Conservation (phyloP, 2,329 filamentous ascomycete species). For the Stagonosporopsis cucurbitacearum region DNA sequence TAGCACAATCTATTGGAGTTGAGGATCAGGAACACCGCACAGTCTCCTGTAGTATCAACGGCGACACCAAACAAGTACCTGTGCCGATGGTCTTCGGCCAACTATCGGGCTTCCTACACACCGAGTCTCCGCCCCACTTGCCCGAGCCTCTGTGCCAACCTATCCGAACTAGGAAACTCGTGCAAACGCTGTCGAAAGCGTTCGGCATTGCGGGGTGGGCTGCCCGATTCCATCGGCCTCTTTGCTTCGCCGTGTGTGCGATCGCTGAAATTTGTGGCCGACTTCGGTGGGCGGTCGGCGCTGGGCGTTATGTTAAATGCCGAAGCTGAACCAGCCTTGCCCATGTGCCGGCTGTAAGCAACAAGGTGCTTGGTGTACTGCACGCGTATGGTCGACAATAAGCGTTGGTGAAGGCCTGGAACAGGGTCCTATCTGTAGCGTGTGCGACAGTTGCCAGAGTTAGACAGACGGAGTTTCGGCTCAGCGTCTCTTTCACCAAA, state of each 20-base stretch:
- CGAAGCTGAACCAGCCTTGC: background rate
- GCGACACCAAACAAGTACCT: background rate
- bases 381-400: background rate
- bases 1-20: background rate
- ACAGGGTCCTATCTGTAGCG: constrained; percentile 4
- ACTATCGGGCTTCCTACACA: constrained; percentile 3
- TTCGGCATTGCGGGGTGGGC: constrained; percentile 20
- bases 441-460: constrained; percentile 3
- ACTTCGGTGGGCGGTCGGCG: constrained; percentile 10
- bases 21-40: background rate
- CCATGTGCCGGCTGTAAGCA: background rate
- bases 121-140: constrained; percentile 11
- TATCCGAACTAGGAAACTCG: constrained; percentile 7
- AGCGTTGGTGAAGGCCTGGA: background rate
- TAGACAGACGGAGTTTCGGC: background rate
- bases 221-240: constrained; percentile 16
- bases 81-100: constrained; percentile 7
- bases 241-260: constrained; percentile 5
- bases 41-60: background rate
- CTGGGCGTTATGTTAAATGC: constrained; percentile 1
- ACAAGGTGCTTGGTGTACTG: background rate
- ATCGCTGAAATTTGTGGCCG: background rate
- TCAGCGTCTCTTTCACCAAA: background rate
- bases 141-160: constrained; percentile 1
- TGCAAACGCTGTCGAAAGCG: constrained; percentile 10